Evolutionary conservation across 345 rosid genomes (phyloP).

Genomic region (Camelina laxa): DNA sequence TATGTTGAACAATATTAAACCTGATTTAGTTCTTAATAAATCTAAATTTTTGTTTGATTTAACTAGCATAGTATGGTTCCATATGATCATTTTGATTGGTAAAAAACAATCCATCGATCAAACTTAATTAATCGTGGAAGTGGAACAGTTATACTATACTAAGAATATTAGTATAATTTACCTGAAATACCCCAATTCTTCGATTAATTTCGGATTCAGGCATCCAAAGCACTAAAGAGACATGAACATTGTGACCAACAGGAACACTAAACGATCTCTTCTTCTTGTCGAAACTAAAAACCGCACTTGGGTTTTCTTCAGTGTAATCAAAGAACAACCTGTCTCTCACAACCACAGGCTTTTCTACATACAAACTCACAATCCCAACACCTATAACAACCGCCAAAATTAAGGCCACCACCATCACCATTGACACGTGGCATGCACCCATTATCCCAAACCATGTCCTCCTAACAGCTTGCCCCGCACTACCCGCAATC

Average conservation of each 20-base stretch:
- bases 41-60: background rate
- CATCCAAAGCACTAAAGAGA: constrained; percentile 62
- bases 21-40: background rate
- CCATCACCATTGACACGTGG: constrained; percentile 55
- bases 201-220: constrained; percentile 81
- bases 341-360: constrained; percentile 66
- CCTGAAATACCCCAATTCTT: constrained; percentile 78
- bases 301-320: constrained; percentile 60
- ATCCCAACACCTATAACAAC: constrained; percentile 57
- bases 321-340: constrained; percentile 73
- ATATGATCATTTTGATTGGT: background rate
- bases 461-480: constrained; percentile 49
- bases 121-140: too few species aligned
- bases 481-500: constrained; percentile 26
- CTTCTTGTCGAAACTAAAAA: constrained; percentile 39
- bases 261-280: constrained; percentile 51
- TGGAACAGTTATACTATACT: background rate
- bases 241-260: constrained; percentile 61
- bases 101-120: background rate
- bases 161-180: background rate
- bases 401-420: constrained; percentile 52
- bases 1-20: background rate
- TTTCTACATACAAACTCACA: constrained; percentile 63
- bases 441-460: constrained; percentile 64
- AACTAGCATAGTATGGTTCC: background rate